Evolutionary conservation across 495 filamentous ascomycete genomes (phyloP), one percentile per base, ranked within the genome.

Genomic region (Delitschia confertaspora): DNA sequence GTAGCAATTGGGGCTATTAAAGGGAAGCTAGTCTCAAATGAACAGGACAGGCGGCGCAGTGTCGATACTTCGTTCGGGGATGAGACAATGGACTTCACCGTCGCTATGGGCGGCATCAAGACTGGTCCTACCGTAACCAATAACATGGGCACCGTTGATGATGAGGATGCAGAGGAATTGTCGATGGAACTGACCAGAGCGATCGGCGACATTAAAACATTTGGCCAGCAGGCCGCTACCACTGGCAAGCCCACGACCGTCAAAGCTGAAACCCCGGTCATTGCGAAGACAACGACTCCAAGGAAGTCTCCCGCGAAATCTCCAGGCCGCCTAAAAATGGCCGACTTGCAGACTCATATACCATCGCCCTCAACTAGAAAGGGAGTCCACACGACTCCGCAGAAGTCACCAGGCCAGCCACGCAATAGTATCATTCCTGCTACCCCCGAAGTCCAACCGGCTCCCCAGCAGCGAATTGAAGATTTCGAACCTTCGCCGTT

Each of bases 121-220:
- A 55, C 64, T 17, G 51, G 18, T 10, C 11, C 32, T 6, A 6
- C 22, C 4, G 19, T 24, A n/a, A 22, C 13, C n/a, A 14, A 2
- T 3, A 13, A 6, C 11, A 18, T 10, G 6, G 26, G 27, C 13
- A 27, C 18, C 21, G 33, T 26, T 16, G 38, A 53, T 31, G 38
- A 16, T 26, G 55, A 51, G 46, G 52, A 66, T 17, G 56, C 60
- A 30, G 78, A 80, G 58, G 82, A 81, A 37, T 74, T 89, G 69
- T 82, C 82, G 2, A 88, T 88, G 83, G 85, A 88, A 45, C 72
- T 89, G 38, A 93, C 84, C 0, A 74, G 77, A 26, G 80, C 77
- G 0, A 64, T 88, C 42, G 84, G 83, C 6, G 77, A 75, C 36
- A 67, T 88, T 21, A 51, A 83, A 23, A 9, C 22, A 7, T 14